A percentile compares a stretch with the other conserved stretches of the same genome.
Evolutionary conservation across 2,329 filamentous ascomycete species (phyloP).

Genomic region (Cadophora sp.): DNA sequence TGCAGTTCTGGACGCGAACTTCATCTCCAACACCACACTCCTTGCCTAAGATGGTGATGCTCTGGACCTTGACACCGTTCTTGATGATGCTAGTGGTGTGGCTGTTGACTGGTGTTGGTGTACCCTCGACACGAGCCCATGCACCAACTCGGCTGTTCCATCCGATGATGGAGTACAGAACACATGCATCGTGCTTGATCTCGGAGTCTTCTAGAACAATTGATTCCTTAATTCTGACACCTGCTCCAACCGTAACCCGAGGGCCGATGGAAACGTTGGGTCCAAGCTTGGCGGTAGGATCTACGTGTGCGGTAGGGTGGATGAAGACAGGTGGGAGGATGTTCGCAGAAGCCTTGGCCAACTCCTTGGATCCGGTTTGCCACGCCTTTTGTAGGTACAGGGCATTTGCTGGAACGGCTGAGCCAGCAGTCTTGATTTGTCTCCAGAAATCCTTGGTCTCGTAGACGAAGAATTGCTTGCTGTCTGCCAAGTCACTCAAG

Average conservation of each 20-base stretch:
- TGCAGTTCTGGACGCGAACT: conserved; percentile 95
- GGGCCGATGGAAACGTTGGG: conserved; percentile 97
- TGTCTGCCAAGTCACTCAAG: conserved; percentile 92
- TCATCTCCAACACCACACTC: conserved; percentile 95
- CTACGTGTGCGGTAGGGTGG: conserved; percentile 87
- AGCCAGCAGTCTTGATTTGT: conserved; percentile 99
- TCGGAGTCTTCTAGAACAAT: conserved; percentile 95
- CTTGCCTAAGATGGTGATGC: conserved; percentile 96
- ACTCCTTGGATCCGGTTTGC: conserved; percentile 81
- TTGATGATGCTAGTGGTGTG: conserved; percentile 96
- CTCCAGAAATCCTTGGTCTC: conserved; percentile 99
- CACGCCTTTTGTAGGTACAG: conserved; percentile 95
- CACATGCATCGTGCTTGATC: conserved; percentile 95
- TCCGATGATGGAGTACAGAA: conserved; percentile 94
- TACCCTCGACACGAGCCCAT: conserved; percentile 98
- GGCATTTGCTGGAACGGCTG: conserved; percentile 94
- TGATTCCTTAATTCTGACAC: conserved; percentile 91
- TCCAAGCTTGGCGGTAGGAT: conserved; percentile 94
- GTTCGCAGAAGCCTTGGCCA: conserved; percentile 82
- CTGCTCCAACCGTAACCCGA: conserved; percentile 83
- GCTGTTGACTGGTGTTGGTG: conserved; percentile 83
- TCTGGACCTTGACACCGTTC: conserved; percentile 98
- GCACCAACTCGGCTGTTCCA: conserved; percentile 96
- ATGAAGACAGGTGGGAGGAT: conserved; percentile 95
- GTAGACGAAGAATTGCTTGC: conserved; percentile 96